Evolutionary conservation across 192 early-diverging fungal genomes (phyloP), one percentile per base, ranked within the genome.

Genomic region (Rhizophagus sp.): DNA sequence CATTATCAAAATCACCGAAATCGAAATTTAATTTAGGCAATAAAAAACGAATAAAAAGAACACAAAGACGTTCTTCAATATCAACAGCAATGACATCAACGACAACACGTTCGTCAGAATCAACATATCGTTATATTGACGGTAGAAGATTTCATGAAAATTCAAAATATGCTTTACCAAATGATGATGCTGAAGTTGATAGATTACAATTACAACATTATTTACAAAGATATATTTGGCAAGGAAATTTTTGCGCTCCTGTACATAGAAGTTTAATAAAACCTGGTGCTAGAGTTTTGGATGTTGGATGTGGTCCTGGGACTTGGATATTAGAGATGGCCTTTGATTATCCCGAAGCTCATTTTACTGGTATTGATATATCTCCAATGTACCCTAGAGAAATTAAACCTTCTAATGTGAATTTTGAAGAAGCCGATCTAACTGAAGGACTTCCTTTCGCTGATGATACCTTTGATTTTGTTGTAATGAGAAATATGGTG

Each of bases 161-260:
- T 49, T n/a, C 62, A 79, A 39, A 76, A 30, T 89, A 89, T 77
- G 24, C 85, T n/a, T 78, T 89, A 12, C 88, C 88, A 0, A 88
- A 87, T 57, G 88, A 89, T 44, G 84, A 86, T 76, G 79, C 81
- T 65, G 88, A 86, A 65, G 82, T 83, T 80, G 85, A 86, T 69
- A 83, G 85, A 78, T 44, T 76, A 25, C 27, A 25, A 13, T 30
- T 64, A 24, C 75, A 76, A 64, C 75, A 76, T 65, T 76, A 64
- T n/a, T 19, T 76, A 25, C 17, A 36, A 44, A 62, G 75, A 64
- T 64, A 39, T 25, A 13, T 76, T 15, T 76, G 49, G 33, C 33
- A 64, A 44, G 13, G 24, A 13, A 76, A 76, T 44, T 76, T 62
- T 76, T 76, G 61, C 6, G 19, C 75, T 63, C 75, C 75, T 24